Evolutionary conservation across 257 asterid species (phyloP).

Genomic region (Jacaranda mimosifolia): DNA sequence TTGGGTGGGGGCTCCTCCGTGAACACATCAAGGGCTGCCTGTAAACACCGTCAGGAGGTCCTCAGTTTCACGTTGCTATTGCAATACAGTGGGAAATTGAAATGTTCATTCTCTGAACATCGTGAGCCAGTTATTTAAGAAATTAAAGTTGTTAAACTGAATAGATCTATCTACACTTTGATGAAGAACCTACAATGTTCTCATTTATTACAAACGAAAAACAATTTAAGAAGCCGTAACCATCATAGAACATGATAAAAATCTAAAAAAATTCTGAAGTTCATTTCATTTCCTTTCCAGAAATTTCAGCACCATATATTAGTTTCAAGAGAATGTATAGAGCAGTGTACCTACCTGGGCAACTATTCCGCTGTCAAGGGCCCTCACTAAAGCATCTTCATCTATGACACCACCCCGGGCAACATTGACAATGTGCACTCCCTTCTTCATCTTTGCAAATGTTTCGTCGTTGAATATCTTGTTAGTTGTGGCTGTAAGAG

Average conservation of each 20-base stretch:
- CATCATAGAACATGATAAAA: too few species aligned
- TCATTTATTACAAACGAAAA: background rate
- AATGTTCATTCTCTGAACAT: background rate
- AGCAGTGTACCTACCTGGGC: slow-evolving; percentile 80
- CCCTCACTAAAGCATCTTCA: slow-evolving; percentile 90
- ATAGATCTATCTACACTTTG: background rate
- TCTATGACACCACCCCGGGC: slow-evolving; percentile 96
- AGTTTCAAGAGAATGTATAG: background rate
- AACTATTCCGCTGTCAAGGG: slow-evolving; percentile 79
- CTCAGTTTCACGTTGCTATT: slow-evolving; percentile 8
- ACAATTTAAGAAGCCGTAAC: too few species aligned
- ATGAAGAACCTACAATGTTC: background rate
- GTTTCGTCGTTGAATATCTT: slow-evolving; percentile 79
- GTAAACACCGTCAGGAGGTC: slow-evolving; percentile 26
- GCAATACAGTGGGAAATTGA: background rate
- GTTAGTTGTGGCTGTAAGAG: slow-evolving; percentile 81
- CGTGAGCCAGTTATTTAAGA: background rate
- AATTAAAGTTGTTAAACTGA: background rate
- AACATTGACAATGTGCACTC: slow-evolving; percentile 76
- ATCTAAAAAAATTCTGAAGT: background rate
- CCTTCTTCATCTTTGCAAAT: slow-evolving; percentile 88
- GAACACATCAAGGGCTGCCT: slow-evolving; percentile 97
- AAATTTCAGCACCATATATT: background rate
- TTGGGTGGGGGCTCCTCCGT: slow-evolving; percentile 76
- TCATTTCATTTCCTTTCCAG: background rate